These are phyloP conservation scores for Populus ilicifolia DNA, from an alignment of 345 rosid genomes.

Conservation along the genomic window DNA sequence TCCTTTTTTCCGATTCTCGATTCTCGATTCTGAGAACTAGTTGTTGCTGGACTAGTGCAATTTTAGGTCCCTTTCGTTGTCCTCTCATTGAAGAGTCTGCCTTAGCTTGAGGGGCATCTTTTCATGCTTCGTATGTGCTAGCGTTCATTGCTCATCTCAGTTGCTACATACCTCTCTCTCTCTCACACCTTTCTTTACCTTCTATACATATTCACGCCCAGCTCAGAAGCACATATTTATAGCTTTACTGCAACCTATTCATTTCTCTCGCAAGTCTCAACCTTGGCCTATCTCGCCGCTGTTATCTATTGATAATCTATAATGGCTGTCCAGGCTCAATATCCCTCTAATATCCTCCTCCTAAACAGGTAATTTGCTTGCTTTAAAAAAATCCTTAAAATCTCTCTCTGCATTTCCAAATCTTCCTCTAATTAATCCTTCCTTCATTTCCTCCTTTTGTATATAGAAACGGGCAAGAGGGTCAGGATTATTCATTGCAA, in stretches of 20 bases:
- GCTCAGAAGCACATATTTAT: background rate
- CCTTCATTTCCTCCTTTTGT: background rate
- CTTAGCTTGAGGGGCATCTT: constrained; percentile 38
- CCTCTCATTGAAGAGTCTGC: constrained; percentile 45
- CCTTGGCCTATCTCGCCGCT: background rate
- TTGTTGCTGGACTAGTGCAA: background rate
- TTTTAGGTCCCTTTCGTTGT: constrained; percentile 4
- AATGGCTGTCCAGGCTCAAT: constrained; percentile 93
- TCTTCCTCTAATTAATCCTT: background rate
- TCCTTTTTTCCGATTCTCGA: background rate
- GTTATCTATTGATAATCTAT: background rate
- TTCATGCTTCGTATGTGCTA: constrained; percentile 40
- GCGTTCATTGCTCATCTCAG: constrained; percentile 14
- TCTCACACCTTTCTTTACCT: background rate
- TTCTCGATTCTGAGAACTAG: background rate
- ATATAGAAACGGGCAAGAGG: constrained; percentile 67
- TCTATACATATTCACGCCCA: background rate
- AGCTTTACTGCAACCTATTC: background rate
- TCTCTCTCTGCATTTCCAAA: background rate
- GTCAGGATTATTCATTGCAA: constrained; percentile 50
- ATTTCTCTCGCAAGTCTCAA: background rate
- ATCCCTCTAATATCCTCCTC: constrained; percentile 72
- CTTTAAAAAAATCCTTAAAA: background rate
- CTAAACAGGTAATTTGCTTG: constrained; percentile 48
- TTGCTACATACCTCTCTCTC: constrained; percentile 23